Evolutionary conservation across 148 eudicot genomes (phyloP), one percentile per base, ranked within the genome.

Genomic region (Diospyros lotus): DNA sequence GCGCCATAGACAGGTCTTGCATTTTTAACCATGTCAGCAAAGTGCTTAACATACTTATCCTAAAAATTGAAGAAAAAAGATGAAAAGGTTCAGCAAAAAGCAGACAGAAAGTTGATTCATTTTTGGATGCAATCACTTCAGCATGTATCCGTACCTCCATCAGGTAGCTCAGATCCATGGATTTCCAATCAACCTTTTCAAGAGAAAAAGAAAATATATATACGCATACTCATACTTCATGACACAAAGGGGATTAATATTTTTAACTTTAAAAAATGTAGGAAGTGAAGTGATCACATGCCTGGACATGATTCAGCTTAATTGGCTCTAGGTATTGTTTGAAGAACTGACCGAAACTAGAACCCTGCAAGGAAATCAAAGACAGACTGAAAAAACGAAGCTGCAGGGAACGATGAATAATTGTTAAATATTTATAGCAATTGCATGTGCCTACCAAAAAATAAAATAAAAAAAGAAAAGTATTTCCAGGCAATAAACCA

Each of bases 311-410:
- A 74, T 95, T 95, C 78, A 95, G 93, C 83, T 87, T 92, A 72
- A 95, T 95, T n/a, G 97, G 96, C 79, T 86, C 88, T 66, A 95
- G 97, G 84, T 95, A 95, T 83, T 93, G 91, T 68, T 85, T 85
- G 87, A 88, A 95, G 77, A 95, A 95, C 79, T 92, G 97, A 69
- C 99, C 99, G 79, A 95, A 76, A 82, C 97, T 95, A 77, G 97
- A 95, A 81, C 99, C 97, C 99, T 95, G 84, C 72, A 58, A 61
- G 74, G 64, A 79, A 72, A 75, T 50, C 63, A 78, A 41, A 59
- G 55, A 44, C 15, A 40, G n/a, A 52, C 58, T 12, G n/a, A 42
- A 46, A 71, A 66, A 62, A 41, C n/a, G 42, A 66, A 60, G 12
- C 6, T 4, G 3, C 14, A 73, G 41, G 71, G 48, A 68, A 71